Evolutionary conservation across 495 filamentous ascomycete species (phyloP), one percentile per base, ranked within the genome.

Genomic region (Xylona heveae): DNA sequence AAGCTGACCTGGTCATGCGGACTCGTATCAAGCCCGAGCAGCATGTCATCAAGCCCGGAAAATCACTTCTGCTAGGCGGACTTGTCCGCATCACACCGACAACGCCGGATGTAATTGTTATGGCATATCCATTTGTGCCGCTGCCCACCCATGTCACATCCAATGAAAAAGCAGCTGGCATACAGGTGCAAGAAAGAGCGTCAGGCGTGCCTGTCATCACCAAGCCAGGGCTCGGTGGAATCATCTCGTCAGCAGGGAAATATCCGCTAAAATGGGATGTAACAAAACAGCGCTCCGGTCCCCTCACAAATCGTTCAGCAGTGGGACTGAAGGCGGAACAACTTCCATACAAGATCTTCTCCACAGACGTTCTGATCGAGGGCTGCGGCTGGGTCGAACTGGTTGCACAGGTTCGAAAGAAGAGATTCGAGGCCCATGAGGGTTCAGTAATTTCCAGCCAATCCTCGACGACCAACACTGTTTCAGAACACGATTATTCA

Each of bases 371-470:
- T 23, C 54, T 99, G 5, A 71, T 99, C 22, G 82, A 93, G 42
- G 79, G 85, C 13, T 71, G 72, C 24, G 88, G 88, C 2, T 99
- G 90, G 85, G 62, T 99, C 5, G 88, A 99, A 48, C 49, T 99
- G 13, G 73, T 67, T 4, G 70, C 73, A 9, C 84, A 95, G 50
- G 63, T 88, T 5, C 68, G 15, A 64, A 61, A 36, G 37, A 45
- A 38, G 37, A 35, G 33, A 24, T 38, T 30, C 14, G 30, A 44
- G 37, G 38, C 46, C 18, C 31, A 42, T 3, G 20, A 35, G 23
- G 43, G 14, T 14, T 25, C n/a, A 5, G 19, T 13, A 25, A 27
- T 36, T 19, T 29, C 16, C 8, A 20, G 17, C 30, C 14, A 25
- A 2, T 33, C 25, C 28, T 30, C 19, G 9, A 22, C 18, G 14